These are phyloP conservation scores for Mycena rosella DNA, from an alignment of 768 basidiomycete species.

Conservation along the genomic window DNA sequence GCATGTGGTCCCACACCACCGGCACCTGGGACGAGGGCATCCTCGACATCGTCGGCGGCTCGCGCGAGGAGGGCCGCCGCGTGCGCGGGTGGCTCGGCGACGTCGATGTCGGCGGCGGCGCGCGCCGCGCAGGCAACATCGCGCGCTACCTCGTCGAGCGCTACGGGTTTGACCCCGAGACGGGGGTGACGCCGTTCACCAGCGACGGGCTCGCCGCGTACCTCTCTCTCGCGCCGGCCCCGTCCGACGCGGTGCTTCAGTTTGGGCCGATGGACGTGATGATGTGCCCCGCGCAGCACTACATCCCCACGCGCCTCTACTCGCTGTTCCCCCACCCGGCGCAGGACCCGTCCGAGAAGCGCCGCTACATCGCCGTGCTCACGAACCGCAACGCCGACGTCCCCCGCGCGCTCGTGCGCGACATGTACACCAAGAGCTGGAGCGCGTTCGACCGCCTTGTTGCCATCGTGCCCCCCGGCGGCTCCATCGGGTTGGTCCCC, in stretches of 20 bases:
- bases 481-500: conserved; percentile 81
- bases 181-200: conserved; percentile 81
- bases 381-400: conserved; percentile 86
- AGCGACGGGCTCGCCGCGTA: conserved; percentile 83
- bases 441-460: conserved; percentile 91
- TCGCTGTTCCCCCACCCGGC: conserved; percentile 85
- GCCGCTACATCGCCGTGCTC: conserved; percentile 79
- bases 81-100: conserved; percentile 88
- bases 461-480: conserved; percentile 91
- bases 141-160: conserved; percentile 84
- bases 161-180: conserved; percentile 87
- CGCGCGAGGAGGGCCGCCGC: conserved; percentile 76
- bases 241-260: conserved; percentile 80
- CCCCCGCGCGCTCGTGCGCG: conserved; percentile 85
- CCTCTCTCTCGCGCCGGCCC: conserved; percentile 79
- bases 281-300: conserved; percentile 81
- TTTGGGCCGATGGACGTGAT: conserved; percentile 87
- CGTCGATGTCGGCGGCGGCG: conserved; percentile 76
- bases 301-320: conserved; percentile 81
- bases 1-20: conserved; percentile 75
- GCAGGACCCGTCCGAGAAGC: conserved; percentile 79
- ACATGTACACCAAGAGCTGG: conserved; percentile 95
- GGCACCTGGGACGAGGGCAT: conserved; percentile 80
- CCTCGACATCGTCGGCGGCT: conserved; percentile 83
- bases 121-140: conserved; percentile 72